Percentiles rank a stretch among this genome's conserved stretches.
phyloP scores from a whole-genome alignment of 139 green algal genomes.

The Parachlorella kessleri region DNA sequence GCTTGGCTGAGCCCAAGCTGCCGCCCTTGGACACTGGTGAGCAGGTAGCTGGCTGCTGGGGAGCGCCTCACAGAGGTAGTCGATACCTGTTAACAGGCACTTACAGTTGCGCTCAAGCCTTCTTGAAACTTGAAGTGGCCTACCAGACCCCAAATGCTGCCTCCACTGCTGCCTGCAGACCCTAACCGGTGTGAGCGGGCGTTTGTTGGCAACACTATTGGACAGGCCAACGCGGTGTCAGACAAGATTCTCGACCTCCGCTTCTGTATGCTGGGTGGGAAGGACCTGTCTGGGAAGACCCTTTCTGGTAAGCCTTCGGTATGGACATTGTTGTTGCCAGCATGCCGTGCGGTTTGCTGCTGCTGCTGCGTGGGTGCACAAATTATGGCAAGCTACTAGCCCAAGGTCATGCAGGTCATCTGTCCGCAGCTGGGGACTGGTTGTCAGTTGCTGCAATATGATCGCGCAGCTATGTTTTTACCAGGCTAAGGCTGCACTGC shows the following conservation, averaged over 20 bases:
- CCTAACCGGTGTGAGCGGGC: constrained; percentile 84
- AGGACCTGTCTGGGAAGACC: constrained; percentile 79
- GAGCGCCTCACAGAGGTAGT: no score
- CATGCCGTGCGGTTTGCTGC: no score
- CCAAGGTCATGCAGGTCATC: no score
- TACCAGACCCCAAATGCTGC: neutral
- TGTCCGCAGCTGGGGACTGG: no score
- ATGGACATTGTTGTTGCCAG: no score
- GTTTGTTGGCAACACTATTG: constrained; percentile 92
- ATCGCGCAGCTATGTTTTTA: no score
- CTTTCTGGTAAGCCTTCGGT: constrained; percentile 56
- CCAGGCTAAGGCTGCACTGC: no score
- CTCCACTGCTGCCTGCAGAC: constrained; percentile 49
- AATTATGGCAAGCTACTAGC: no score
- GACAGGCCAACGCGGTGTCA: constrained; percentile 93
- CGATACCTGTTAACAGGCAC: no score
- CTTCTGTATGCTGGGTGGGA: constrained; percentile 71
- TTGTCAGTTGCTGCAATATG: no score
- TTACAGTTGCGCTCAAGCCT: neutral
- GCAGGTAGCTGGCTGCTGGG: no score
- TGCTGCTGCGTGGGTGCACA: no score
- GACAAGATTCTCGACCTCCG: constrained; percentile 93
- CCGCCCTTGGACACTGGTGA: constrained; percentile 69
- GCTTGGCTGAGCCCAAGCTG: constrained; percentile 64
- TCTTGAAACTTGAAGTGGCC: neutral